Percentiles rank a stretch among this genome's conserved stretches.
phyloP scores from a whole-genome alignment of 75 land plant genomes.

The Pseudotsuga menziesii region DNA sequence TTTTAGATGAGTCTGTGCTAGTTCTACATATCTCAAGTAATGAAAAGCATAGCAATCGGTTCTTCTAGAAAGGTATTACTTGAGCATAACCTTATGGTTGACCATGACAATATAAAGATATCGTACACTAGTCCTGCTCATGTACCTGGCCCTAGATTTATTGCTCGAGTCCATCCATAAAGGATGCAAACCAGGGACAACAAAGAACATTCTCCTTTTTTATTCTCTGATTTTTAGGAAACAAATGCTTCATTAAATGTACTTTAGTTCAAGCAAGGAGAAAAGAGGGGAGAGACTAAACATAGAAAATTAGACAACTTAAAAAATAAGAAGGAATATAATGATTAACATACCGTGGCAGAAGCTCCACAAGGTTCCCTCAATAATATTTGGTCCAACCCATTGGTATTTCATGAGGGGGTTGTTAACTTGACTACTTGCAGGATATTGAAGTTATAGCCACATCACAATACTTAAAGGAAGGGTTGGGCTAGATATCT shows the following conservation, averaged over 20 bases:
- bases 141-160: background rate
- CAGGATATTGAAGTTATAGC: no score
- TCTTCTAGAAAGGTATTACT: no score
- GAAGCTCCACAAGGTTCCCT: constrained; percentile 67
- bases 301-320: no score
- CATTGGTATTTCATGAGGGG: no score
- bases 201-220: background rate
- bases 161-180: background rate
- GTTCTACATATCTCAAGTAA: no score
- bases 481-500: no score
- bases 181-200: background rate
- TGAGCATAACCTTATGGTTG: background rate
- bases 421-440: no score
- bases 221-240: background rate
- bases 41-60: no score
- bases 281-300: background rate
- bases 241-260: background rate
- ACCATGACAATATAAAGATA: background rate
- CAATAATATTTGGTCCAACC: constrained; percentile 61
- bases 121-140: background rate
- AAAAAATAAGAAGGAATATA: background rate
- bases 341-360: constrained; percentile 38
- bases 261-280: background rate
- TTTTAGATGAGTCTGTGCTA: no score
- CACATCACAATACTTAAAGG: no score